Base-by-base conservation (phyloP, 129 eudicot species). In the Sambucus nigra region DNA sequence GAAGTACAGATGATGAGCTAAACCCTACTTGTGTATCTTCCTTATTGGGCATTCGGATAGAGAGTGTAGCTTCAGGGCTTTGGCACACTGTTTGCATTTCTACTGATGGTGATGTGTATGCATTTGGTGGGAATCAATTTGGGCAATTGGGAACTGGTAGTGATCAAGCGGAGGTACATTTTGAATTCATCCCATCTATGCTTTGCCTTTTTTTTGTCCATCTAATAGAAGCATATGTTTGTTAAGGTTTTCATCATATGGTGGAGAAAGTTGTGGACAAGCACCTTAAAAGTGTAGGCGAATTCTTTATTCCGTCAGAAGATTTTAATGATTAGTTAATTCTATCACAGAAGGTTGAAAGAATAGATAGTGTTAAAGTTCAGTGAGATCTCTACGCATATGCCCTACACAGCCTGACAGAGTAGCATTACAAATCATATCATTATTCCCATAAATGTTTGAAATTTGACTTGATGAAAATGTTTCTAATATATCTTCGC, bases 1-100 rank as follows among this genome's bases (percentile, higher is more conserved):
- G 98, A 67, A 79, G 88, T 51, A 85, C 95, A 2, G 98, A 91
- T 27, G 98, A 91, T 69, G 95, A 85, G 69, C 70, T 91, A 51
- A 85, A 87, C 72, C 98, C 98, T 50, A 72, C 76, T 23, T 91
- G 95, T 60, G 95, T 91, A 54, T 68, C 98, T 40, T 73, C 98
- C n/a, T 76, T 91, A 59, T 73, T 81, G 68, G 98, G 98, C 39
- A 76, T 85, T 54, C 72, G 51, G 26, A 72, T 91, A 68, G 83
- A 74, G 11, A 69, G 80, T 4, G 81, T 91, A 23, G 88, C 98
- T 20, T 94, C 98, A 7, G 98, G 98, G 44, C 86, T 91, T 18
- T 91, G 98, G 98, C 98, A 91, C 51, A 91, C 94, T 26, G 69
- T 79, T 63, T 85, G 98, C 75, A 67, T 85, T 51, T 91, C 98